Conservation (phyloP, 768 basidiomycete species). For the Plicaturopsis crispa region DNA sequence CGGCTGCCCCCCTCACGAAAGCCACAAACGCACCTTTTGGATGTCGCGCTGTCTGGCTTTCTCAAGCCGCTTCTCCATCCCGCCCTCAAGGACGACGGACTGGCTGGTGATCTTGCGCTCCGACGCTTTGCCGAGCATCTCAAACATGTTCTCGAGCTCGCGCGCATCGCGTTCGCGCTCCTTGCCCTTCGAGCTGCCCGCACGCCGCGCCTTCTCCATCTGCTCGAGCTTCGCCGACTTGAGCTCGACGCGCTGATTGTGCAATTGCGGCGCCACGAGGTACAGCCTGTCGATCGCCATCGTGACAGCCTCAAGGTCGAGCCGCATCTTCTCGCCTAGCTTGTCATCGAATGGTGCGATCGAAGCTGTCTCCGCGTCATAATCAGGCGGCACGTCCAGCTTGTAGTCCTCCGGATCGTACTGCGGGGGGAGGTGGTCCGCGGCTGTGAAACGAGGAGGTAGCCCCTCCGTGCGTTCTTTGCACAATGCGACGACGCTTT, state of each 20-base stretch:
- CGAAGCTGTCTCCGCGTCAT: constrained; percentile 28
- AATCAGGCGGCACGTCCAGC: constrained; percentile 44
- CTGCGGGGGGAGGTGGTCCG: constrained; percentile 33
- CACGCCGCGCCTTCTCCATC: constrained; percentile 61
- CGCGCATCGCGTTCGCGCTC: constrained; percentile 31
- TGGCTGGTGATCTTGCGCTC: constrained; percentile 63
- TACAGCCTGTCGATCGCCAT: constrained; percentile 89
- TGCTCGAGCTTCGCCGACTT: constrained; percentile 62
- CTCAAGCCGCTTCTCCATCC: constrained; percentile 47
- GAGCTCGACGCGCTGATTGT: constrained; percentile 91
- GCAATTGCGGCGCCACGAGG: constrained; percentile 77
- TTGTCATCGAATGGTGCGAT: constrained; percentile 10
- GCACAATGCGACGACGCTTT: constrained; percentile 59
- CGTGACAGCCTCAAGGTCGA: constrained; percentile 81
- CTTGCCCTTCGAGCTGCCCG: constrained; percentile 37
- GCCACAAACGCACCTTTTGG: constrained; percentile 51
- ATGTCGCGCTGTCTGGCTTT: constrained; percentile 49
- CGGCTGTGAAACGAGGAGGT: background rate
- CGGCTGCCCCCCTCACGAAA: too few species aligned
- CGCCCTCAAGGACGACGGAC: constrained; percentile 58
- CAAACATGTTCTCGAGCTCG: constrained; percentile 68
- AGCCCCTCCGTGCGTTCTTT: constrained; percentile 41
- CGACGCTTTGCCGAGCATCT: constrained; percentile 64
- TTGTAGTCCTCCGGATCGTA: constrained; percentile 30
- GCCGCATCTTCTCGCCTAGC: constrained; percentile 68